Percentiles rank a stretch among this genome's conserved stretches.
Evolutionary conservation across 306 rosid species (phyloP).

Genomic region (Argentina anserina): DNA sequence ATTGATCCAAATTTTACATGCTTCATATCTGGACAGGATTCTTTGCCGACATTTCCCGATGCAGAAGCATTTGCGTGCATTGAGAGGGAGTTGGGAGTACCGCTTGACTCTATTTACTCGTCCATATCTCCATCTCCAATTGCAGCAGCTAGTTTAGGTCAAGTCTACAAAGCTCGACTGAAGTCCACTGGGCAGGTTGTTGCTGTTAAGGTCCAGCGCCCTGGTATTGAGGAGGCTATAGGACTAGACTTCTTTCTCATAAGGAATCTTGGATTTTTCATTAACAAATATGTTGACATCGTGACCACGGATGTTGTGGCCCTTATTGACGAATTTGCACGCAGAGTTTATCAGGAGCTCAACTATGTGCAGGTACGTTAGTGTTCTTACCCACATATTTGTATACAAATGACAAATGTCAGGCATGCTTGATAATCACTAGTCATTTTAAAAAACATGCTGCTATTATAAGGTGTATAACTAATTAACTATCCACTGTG

Average conservation of each 20-base stretch:
- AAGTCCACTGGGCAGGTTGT: slow-evolving; percentile 62
- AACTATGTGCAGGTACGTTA: slow-evolving; percentile 89
- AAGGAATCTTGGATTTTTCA: slow-evolving; percentile 65
- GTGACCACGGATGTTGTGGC: slow-evolving; percentile 82
- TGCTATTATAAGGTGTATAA: background rate
- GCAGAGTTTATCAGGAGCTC: slow-evolving; percentile 93
- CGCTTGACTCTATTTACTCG: slow-evolving; percentile 73
- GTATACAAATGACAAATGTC: background rate
- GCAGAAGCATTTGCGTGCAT: slow-evolving; percentile 81
- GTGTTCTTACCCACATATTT: slow-evolving; percentile 24
- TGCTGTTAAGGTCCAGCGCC: slow-evolving; percentile 96
- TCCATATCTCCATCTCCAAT: slow-evolving; percentile 66
- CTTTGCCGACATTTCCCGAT: slow-evolving; percentile 82
- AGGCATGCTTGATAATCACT: background rate
- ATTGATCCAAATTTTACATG: slow-evolving; percentile 19
- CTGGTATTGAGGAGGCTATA: slow-evolving; percentile 81
- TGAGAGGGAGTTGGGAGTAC: slow-evolving; percentile 68
- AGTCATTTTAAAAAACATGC: background rate
- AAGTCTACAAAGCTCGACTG: slow-evolving; percentile 83
- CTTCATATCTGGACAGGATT: slow-evolving; percentile 60
- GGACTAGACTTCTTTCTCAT: slow-evolving; percentile 90
- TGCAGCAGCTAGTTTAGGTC: slow-evolving; percentile 99
- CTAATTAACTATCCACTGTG: background rate
- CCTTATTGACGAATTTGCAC: slow-evolving; percentile 84
- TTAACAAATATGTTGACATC: slow-evolving; percentile 77